These are phyloP conservation scores for Agrocybe chaxingu DNA, from an alignment of 768 basidiomycete genomes.

Conservation along the genomic window DNA sequence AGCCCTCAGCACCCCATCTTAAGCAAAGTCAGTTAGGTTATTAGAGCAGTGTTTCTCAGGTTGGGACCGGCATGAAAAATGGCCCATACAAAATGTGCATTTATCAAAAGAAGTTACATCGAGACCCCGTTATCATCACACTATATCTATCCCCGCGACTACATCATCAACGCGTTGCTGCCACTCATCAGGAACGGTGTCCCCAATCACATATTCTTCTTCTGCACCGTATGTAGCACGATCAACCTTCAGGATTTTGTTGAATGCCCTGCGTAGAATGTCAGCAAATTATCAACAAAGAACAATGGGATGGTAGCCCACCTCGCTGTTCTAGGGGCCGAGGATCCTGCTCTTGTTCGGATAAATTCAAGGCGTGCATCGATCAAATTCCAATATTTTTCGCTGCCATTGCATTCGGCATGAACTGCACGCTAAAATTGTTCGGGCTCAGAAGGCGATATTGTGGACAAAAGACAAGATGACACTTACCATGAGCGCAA, in stretches of 20 bases:
- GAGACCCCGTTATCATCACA: not conserved
- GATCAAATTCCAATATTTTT: slow-evolving; percentile 12
- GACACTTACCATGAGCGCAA: slow-evolving; percentile 11
- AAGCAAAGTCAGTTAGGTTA: too few species aligned
- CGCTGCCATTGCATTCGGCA: slow-evolving; percentile 7
- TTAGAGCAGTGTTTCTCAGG: too few species aligned
- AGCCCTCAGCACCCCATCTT: too few species aligned
- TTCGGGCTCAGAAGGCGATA: not conserved
- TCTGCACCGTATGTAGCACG: slow-evolving; percentile 1
- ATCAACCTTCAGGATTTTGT: slow-evolving; percentile 2
- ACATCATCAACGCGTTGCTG: slow-evolving; percentile 10
- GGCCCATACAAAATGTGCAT: not conserved
- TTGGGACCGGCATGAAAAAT: too few species aligned
- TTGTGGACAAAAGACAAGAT: not conserved
- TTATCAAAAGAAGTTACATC: not conserved
- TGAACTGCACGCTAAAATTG: slow-evolving; percentile 4
- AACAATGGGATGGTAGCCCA: not conserved
- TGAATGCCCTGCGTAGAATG: slow-evolving; percentile 6
- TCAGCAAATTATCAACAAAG: not conserved
- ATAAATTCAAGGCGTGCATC: slow-evolving; percentile 9
- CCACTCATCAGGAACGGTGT: slow-evolving; percentile 7
- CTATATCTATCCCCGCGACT: slow-evolving; percentile 1
- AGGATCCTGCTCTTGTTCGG: slow-evolving; percentile 1
- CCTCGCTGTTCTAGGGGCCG: not conserved
- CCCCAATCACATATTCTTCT: slow-evolving; percentile 8